Base-by-base conservation (phyloP, 441 rosid species). In the Populus trichocarpa region DNA sequence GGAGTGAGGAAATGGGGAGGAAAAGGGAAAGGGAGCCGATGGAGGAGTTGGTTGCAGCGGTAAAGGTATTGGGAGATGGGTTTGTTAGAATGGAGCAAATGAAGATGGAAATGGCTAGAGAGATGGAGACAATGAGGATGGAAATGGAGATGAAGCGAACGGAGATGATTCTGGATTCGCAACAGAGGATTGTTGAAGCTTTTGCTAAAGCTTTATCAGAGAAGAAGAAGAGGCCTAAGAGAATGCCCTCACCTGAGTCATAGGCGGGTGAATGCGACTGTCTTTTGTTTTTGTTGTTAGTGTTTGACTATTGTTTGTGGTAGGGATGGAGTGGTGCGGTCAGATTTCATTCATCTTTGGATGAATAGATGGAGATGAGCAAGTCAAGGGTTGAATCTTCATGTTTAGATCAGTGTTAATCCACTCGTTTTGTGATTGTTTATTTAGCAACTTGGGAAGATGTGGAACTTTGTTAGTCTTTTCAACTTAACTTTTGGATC, bases 61-160 rank as follows among this genome's bases (percentile, higher is more conserved):
- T 30, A 30, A 30, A 30, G 32, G 32, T 30, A 30, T 3, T 30
- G 32, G 32, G 32, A 30, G 32, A 30, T 30, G 32, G 32, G 32
- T 30, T 30, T 30, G 32, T 30, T 30, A 30, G 32, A 30, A 30
- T 30, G 32, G 32, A 30, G 32, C 32, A 30, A 30, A 30, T 30
- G 32, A 30, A 30, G 84, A 95, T 93, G 93, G 97, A 95, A 77
- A 90, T 92, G 97, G 89, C 87, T 0, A 90, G 88, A 78, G 99
- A 93, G 85, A 84, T 95, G 2, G 99, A 95, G 82, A 84, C 84
- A 0, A 93, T 88, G 97, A 87, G 97, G 74, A 93, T 93, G 94
- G 97, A 95, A 13, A 95, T 90, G 90, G 99, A 95, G 86, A 88
- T 92, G 92, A 93, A 95, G 88, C 84, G 93, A 26, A 93, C 97